Base-by-base conservation (phyloP, 371 early-diverging fungal genomes). In the Actinomucor elegans region DNA sequence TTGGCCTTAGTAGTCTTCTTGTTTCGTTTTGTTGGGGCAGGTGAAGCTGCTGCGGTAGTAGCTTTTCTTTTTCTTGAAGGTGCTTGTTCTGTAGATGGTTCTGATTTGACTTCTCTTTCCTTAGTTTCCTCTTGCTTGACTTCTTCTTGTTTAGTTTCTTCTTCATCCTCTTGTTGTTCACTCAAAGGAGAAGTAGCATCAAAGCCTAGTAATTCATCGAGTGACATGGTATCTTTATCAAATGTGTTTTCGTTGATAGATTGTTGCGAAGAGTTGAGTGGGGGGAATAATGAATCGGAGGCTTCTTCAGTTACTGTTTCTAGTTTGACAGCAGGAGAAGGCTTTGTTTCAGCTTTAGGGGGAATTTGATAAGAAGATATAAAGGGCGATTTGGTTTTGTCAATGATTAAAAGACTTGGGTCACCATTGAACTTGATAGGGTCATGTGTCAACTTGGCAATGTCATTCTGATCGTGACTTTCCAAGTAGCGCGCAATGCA, bases 391-490 rank as follows among this genome's bases (percentile, higher is more conserved):
- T 61, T 61, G 36, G 61, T 55, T 55, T 63, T 63, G 36, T 63
- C 63, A 44, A 63, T 53, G n/a, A 63, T 9, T 12, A 63, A 36
- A 17, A 43, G 17, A 23, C 14, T 49, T 35, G 53, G 63, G 28
- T 63, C 57, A 17, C 63, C 63, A 54, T 63, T 63, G 35, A 63
- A 63, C 10, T 31, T 26, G 17, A 45, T 24, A 18, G 59, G 59
- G 37, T 43, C 37, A 36, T 52, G 35, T 46, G 58, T 33, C 23
- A 55, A 26, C 33, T 49, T 24, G 26, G 40, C 40, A 34, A 38
- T 48, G 14, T 33, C 15, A 17, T 17, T 42, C 11, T 42, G 21
- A 10, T 51, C 17, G 28, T 46, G 6, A 35, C 42, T 12, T 18
- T 59, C 36, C 14, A 59, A 42, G 29, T 59, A 59, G 9, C 38